Conservation (phyloP, 2,329 filamentous ascomycete genomes). For the Pseudogymnoascus sp. region DNA sequence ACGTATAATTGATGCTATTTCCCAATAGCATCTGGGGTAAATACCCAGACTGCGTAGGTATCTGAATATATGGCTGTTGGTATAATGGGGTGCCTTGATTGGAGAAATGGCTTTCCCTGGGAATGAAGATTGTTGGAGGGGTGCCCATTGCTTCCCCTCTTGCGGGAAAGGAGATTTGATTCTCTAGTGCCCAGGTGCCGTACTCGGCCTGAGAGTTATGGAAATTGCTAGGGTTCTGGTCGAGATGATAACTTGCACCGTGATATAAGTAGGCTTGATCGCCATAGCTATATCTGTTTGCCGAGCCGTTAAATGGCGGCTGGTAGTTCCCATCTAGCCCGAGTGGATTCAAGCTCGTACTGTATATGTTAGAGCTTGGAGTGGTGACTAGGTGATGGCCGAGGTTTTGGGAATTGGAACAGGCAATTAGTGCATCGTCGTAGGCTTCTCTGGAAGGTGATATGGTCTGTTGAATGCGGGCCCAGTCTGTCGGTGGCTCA, state of each 20-base stretch:
- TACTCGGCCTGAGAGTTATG: neutral
- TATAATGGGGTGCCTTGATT: neutral
- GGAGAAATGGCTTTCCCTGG: neutral
- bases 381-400: neutral
- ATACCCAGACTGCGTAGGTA: neutral
- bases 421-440: neutral
- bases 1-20: neutral
- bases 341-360: neutral
- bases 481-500: neutral
- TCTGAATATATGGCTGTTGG: neutral
- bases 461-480: neutral
- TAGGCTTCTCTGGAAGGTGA: neutral
- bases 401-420: neutral
- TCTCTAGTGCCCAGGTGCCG: neutral
- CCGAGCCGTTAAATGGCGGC: neutral
- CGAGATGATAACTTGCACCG: neutral
- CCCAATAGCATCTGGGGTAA: neutral
- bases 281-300: neutral
- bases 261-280: neutral
- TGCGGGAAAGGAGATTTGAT: neutral
- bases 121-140: neutral
- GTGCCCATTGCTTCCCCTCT: neutral
- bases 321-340: neutral
- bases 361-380: neutral
- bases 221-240: neutral